Percentiles rank a stretch among this genome's conserved stretches.
Conservation (phyloP, 1,284 basidiomycete species). For the Cerrena zonata region DNA sequence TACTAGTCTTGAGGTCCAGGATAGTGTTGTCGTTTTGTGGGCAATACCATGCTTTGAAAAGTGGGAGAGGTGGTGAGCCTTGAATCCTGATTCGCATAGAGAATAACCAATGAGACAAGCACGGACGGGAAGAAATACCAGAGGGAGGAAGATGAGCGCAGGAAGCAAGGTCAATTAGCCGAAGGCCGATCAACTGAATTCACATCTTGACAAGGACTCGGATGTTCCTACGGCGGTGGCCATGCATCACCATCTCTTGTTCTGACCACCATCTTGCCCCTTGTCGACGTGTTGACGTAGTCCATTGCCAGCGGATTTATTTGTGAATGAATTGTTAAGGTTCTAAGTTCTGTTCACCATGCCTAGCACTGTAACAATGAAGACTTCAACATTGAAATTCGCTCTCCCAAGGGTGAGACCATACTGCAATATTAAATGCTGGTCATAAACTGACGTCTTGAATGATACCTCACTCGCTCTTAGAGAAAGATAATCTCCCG, state of each 20-base stretch:
- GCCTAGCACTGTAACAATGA: not conserved
- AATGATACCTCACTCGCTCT: too few species aligned
- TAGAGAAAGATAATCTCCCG: constrained; percentile 29
- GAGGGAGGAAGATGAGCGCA: not conserved
- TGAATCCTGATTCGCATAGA: constrained; percentile 39
- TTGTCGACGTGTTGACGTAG: too few species aligned
- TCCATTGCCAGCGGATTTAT: too few species aligned
- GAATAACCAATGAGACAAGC: too few species aligned
- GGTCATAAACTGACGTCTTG: not conserved
- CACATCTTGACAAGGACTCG: not conserved
- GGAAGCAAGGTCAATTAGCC: not conserved
- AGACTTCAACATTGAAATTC: constrained; percentile 8
- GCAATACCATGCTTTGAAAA: constrained; percentile 39
- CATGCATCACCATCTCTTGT: not conserved
- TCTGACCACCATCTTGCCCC: not conserved
- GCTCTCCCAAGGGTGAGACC: not conserved
- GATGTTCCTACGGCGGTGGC: not conserved
- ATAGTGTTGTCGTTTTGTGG: constrained; percentile 23
- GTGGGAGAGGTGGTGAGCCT: constrained; percentile 32
- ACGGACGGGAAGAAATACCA: not conserved
- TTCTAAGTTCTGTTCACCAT: too few species aligned
- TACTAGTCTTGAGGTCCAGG: constrained; percentile 23
- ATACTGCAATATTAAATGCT: not conserved
- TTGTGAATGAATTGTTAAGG: too few species aligned
- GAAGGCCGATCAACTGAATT: too few species aligned